phyloP scores from a whole-genome alignment of 1,139 yeast genomes.

The Hanseniaspora gamundiae region DNA sequence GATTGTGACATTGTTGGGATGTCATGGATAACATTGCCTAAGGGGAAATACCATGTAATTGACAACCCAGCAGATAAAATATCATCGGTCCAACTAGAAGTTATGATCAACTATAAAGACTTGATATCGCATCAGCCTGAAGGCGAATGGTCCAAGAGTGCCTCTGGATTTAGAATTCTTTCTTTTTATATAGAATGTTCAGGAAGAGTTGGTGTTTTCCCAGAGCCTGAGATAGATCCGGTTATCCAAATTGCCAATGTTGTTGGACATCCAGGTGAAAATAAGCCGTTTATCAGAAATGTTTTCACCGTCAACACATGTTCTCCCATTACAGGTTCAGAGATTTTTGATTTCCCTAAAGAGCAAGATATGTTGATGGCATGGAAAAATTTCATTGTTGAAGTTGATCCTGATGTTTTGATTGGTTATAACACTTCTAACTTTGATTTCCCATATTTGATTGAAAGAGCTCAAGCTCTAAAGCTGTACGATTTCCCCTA shows the following conservation, averaged over 20 bases:
- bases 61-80: conserved; percentile 27
- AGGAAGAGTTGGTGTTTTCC: conserved; percentile 92
- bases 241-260: conserved; percentile 97
- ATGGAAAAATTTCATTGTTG: conserved; percentile 77
- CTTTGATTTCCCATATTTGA: conserved; percentile 86
- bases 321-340: conserved; percentile 88
- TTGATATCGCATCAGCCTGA: conserved; percentile 75
- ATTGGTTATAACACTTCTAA: conserved; percentile 93
- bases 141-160: conserved; percentile 88
- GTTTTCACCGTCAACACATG: conserved; percentile 91
- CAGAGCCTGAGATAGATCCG: conserved; percentile 87
- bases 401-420: conserved; percentile 89
- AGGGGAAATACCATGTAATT: conserved; percentile 47
- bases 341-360: conserved; percentile 60
- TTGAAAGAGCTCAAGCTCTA: conserved; percentile 76
- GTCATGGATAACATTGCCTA: conserved; percentile 94
- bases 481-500: conserved; percentile 61
- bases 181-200: conserved; percentile 98
- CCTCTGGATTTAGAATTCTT: conserved; percentile 73
- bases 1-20: conserved; percentile 90
- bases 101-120: conserved; percentile 53
- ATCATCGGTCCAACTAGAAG: conserved; percentile 81
- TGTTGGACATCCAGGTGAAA: conserved; percentile 61
- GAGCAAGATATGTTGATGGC: conserved; percentile 74
- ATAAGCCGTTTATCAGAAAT: conserved; percentile 82